Evolutionary conservation across 768 basidiomycete genomes (phyloP).

Genomic region (Boletus vinaceobasis): DNA sequence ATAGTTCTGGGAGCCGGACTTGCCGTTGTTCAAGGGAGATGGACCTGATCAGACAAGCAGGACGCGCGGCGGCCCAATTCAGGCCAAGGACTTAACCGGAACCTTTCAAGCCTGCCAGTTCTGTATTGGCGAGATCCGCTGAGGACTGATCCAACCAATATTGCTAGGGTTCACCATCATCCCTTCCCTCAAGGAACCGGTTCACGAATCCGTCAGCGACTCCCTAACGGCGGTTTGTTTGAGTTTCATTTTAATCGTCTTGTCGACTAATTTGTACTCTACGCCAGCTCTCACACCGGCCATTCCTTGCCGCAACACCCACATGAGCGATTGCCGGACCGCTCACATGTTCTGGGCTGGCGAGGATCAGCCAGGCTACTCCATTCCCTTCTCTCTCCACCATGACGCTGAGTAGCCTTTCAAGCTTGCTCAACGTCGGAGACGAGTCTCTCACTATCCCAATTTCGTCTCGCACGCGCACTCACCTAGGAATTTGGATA

Average conservation of each 20-base stretch:
- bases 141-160: conserved; percentile 6
- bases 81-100: conserved; percentile 24
- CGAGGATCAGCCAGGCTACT: neutral
- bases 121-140: conserved; percentile 12
- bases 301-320: conserved; percentile 16
- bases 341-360: neutral
- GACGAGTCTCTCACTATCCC: neutral
- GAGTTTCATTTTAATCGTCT: conserved; percentile 30
- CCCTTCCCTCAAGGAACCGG: conserved; percentile 14
- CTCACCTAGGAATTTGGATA: neutral
- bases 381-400: neutral
- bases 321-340: conserved; percentile 1
- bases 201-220: conserved; percentile 19
- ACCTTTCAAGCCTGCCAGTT: conserved; percentile 3
- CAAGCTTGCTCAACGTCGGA: neutral
- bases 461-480: neutral
- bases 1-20: too few species aligned
- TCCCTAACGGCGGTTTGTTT: conserved; percentile 28
- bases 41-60: conserved; percentile 23
- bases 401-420: neutral
- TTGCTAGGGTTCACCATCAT: conserved; percentile 5
- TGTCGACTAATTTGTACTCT: conserved; percentile 15
- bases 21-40: too few species aligned
- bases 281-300: conserved; percentile 28
- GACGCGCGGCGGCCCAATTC: conserved; percentile 27